Base-by-base conservation (phyloP, 805 yeast genomes). In the Metschnikowia cerradonensis region DNA sequence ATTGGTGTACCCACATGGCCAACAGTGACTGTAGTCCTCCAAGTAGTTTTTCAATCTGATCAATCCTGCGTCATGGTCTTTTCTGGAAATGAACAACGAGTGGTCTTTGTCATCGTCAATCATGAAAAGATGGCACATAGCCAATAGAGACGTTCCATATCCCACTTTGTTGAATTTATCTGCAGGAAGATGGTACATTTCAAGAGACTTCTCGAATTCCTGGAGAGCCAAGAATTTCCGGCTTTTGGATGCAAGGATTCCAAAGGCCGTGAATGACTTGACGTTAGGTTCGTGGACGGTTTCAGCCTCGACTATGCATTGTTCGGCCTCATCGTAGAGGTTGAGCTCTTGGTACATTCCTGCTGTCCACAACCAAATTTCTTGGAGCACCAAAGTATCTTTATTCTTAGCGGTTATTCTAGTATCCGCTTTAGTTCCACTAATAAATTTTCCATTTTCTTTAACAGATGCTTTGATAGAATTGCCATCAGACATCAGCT, bases 291-390 rank as follows among this genome's bases (percentile, higher is more conserved):
- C 70, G 47, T 60, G 68, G 2, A 76, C 72, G 1, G 73, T 66
- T 51, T 79, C 84, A 1, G 95, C 89, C 65, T 90, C 96, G 6
- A 77, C 75, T 4, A 90, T 76, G 43, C 96, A 85, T 51, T 79
- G 82, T 58, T 82, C 83, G 1, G 91, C 82, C 48, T 89, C 95
- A 2, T 71, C 75, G 1, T 69, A 55, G 37, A 79, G 65, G 1
- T 79, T 83, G 5, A 79, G 75, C 52, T 79, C 78, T 58, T 79
- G 69, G 62, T 88, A 90, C 26, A 89, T 68, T 35, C 77, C 76
- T 0, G 90, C 77, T 0, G 88, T 76, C 80, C 90, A 81, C 45
- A 90, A 64, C 96, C 97, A 90, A 22, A 88, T 61, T 33, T 75
- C 73, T 58, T 84, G 89, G 42, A 83, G 62, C 8, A 81, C 60